phyloP scores from a whole-genome alignment of 2,329 filamentous ascomycete genomes.

The Ascochyta rabiei region DNA sequence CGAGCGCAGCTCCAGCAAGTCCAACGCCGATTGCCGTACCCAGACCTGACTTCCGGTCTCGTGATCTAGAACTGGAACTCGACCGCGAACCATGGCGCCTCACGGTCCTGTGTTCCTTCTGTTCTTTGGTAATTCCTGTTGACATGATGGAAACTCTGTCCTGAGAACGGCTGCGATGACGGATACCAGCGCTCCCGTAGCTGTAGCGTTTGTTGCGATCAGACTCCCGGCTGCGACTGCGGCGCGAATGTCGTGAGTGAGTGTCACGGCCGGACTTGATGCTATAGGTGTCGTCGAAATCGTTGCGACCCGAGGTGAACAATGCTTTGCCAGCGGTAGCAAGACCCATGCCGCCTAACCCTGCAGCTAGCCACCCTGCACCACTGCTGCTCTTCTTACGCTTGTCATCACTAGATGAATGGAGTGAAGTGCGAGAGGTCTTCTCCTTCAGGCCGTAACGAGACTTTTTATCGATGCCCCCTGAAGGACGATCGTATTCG shows the following conservation, averaged over 20 bases:
- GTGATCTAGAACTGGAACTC: slow-evolving; percentile 49
- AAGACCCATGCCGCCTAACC: slow-evolving; percentile 61
- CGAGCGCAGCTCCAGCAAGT: slow-evolving; percentile 48
- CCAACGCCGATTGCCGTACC: slow-evolving; percentile 49
- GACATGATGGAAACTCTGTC: slow-evolving; percentile 43
- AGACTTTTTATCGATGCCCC: slow-evolving; percentile 65
- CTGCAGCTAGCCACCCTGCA: slow-evolving; percentile 60
- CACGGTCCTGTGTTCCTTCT: slow-evolving; percentile 45
- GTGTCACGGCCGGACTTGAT: slow-evolving; percentile 58
- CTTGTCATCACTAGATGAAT: slow-evolving; percentile 40
- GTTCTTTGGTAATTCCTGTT: slow-evolving; percentile 43
- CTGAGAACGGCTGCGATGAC: slow-evolving; percentile 47
- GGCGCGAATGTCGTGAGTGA: slow-evolving; percentile 38
- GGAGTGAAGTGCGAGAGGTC: slow-evolving; percentile 41
- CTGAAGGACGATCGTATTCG: slow-evolving; percentile 50
- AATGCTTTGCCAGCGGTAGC: slow-evolving; percentile 60
- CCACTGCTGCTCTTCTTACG: slow-evolving; percentile 52
- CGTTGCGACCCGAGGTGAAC: slow-evolving; percentile 55
- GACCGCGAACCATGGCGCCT: slow-evolving; percentile 33
- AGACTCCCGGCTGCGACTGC: slow-evolving; percentile 46
- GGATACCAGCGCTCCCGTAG: slow-evolving; percentile 51
- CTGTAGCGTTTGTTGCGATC: slow-evolving; percentile 51
- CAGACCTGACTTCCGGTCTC: slow-evolving; percentile 44
- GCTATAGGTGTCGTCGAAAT: slow-evolving; percentile 67
- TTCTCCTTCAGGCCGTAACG: slow-evolving; percentile 55